Base-by-base conservation (phyloP, 148 eudicot species). In the Euryodendron excelsum region DNA sequence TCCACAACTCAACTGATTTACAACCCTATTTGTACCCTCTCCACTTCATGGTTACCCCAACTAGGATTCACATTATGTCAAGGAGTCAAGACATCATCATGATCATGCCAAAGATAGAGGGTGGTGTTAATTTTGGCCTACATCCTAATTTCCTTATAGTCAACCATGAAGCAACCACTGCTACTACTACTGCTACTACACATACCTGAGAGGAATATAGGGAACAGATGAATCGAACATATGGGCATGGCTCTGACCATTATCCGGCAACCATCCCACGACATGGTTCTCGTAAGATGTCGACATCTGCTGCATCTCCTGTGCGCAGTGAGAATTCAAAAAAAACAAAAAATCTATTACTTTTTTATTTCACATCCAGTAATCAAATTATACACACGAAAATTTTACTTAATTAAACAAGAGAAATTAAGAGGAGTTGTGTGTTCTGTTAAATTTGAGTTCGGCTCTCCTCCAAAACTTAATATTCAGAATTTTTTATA, bases 261-360 rank as follows among this genome's bases (percentile, higher is more conserved):
- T 80, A 53, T 85, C 85, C 25, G 85, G 90, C 47, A 83, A 25
- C 90, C 87, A 88, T 11, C 83, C 69, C 30, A 84, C 45, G 21
- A 83, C 85, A 30, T 77, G 81, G 70, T 72, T 80, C 13, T 85
- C 85, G 41, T 79, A 85, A 28, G 86, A 61, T 53, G 81, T 68
- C 28, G 83, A 83, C 79, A 83, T 79, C 63, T 59, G 63, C 67
- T 84, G 84, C 13, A 86, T 68, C 34, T 84, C 89, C 41, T 71
- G 17, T n/a, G n/a, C n/a, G n/a, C n/a, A n/a, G n/a, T n/a, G n/a
- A n/a, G n/a, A n/a, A n/a, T n/a, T n/a, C n/a, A n/a, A n/a, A n/a
- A n/a, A n/a, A n/a, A n/a, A n/a, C n/a, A n/a, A n/a, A n/a, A n/a
- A n/a, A n/a, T n/a, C n/a, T n/a, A n/a, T n/a, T n/a, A n/a, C n/a